phyloP scores from a whole-genome alignment of 2,329 filamentous ascomycete genomes.

The Lachnellula willkommii region DNA sequence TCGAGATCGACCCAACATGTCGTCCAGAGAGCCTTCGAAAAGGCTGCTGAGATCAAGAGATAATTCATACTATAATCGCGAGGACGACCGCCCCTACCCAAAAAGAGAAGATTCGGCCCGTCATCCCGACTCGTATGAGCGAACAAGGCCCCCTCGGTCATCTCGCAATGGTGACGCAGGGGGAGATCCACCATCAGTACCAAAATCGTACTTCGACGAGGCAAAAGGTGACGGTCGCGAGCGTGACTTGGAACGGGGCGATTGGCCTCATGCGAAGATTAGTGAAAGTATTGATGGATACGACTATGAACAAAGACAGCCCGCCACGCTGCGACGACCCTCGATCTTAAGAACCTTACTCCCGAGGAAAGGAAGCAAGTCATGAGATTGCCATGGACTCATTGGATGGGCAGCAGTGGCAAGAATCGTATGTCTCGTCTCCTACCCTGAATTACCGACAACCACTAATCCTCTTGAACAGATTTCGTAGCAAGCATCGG shows the following conservation, averaged over 20 bases:
- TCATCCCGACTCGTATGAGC: conserved; percentile 22
- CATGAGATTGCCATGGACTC: conserved; percentile 40
- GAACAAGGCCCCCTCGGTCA: conserved; percentile 24
- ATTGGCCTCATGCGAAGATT: conserved; percentile 13
- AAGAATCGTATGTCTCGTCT: conserved; percentile 35
- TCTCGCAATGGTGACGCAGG: conserved; percentile 22
- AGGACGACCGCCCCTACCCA: too few relatives aligned
- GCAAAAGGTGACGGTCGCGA: conserved; percentile 10
- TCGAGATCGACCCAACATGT: conserved; percentile 14
- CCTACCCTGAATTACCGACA: conserved; percentile 6
- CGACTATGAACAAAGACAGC: conserved; percentile 19
- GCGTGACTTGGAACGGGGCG: conserved; percentile 19
- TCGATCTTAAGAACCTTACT: conserved; percentile 38
- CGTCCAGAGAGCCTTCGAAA: conserved; percentile 9
- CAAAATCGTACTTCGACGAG: conserved; percentile 25
- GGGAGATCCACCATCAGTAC: conserved; percentile 12
- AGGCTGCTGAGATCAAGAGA: conserved; percentile 16
- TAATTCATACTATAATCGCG: conserved; percentile 14
- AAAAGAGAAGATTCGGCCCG: conserved; percentile 5
- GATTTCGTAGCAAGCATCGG: conserved; percentile 27
- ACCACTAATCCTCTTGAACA: neutral
- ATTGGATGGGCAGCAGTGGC: conserved; percentile 43
- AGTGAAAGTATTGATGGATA: conserved; percentile 25
- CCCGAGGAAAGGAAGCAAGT: conserved; percentile 39
- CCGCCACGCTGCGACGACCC: neutral